Evolutionary conservation across 768 basidiomycete genomes (phyloP).

Genomic region (Psilocybe azurescens): DNA sequence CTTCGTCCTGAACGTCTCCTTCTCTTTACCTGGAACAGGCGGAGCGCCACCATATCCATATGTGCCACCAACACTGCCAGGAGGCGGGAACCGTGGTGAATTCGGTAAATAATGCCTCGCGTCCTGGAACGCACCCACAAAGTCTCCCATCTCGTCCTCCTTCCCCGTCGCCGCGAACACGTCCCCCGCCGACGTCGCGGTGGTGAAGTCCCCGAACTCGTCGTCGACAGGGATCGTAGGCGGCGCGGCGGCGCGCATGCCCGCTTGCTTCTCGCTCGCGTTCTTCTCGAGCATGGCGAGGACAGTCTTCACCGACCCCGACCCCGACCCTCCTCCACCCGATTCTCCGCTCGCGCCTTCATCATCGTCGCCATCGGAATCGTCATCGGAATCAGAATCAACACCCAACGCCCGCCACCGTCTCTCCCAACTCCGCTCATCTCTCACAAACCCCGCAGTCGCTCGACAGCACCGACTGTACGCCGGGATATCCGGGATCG

Average conservation of each 20-base stretch:
- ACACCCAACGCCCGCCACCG: slow-evolving; percentile 70
- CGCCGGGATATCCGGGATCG: slow-evolving; percentile 80
- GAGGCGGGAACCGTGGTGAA: slow-evolving; percentile 3
- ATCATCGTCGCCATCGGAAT: background rate
- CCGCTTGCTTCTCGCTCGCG: slow-evolving; percentile 41
- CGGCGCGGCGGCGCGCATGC: slow-evolving; percentile 51
- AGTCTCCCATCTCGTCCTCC: slow-evolving; percentile 48
- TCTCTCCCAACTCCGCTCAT: slow-evolving; percentile 80
- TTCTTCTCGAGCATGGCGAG: slow-evolving; percentile 66
- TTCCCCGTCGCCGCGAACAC: background rate
- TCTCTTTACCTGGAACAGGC: slow-evolving; percentile 15
- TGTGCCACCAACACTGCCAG: too few species aligned
- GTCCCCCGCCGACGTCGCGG: slow-evolving; percentile 23
- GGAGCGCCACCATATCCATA: too few species aligned
- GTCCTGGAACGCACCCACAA: slow-evolving; percentile 32
- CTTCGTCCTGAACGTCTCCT: slow-evolving; percentile 51
- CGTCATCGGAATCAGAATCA: slow-evolving; percentile 37
- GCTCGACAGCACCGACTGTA: slow-evolving; percentile 74
- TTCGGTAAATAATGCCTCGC: slow-evolving; percentile 2
- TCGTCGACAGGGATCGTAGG: slow-evolving; percentile 76
- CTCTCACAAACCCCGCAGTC: slow-evolving; percentile 62
- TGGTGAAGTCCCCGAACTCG: slow-evolving; percentile 88
- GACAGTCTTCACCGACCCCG: slow-evolving; percentile 39
- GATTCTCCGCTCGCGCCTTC: background rate
- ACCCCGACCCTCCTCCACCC: background rate